Percentiles rank a stretch among this genome's conserved stretches.
phyloP scores from a whole-genome alignment of 1,284 basidiomycete genomes.

The Coniophora puteana region DNA sequence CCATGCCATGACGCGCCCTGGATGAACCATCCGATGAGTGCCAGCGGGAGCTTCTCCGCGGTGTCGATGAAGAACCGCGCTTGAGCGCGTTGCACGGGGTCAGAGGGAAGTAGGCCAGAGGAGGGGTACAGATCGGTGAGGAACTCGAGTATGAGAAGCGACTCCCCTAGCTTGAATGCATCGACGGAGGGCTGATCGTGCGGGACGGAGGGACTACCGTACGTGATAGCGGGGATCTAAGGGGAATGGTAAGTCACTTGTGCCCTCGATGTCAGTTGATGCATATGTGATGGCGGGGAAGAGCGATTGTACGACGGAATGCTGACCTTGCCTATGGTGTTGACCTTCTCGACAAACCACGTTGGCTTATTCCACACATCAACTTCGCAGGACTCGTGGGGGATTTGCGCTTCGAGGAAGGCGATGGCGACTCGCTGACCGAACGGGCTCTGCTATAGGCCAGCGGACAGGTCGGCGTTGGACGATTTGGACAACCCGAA shows the following conservation, averaged over 20 bases:
- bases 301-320: background rate
- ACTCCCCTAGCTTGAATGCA: constrained; percentile 58
- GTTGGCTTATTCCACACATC: no score
- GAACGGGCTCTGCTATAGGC: no score
- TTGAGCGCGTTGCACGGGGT: constrained; percentile 52
- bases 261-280: no score
- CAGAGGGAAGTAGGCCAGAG: constrained; percentile 45
- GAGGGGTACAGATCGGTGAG: constrained; percentile 51
- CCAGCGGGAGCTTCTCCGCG: constrained; percentile 15
- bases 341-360: no score
- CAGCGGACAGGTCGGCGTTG: no score
- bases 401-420: no score
- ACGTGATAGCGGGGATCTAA: constrained; percentile 53
- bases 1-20: constrained; percentile 28
- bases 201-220: constrained; percentile 51
- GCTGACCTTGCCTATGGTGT: constrained; percentile 56
- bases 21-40: constrained; percentile 29
- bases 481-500: no score
- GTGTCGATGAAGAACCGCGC: constrained; percentile 59
- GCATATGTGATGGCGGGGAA: background rate
- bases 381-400: no score
- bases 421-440: no score
- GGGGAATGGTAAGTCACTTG: no score
- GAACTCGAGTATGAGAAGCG: constrained; percentile 60
- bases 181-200: constrained; percentile 53